phyloP scores from a whole-genome alignment of 1,284 basidiomycete genomes.

The Boletellus deceptivus region DNA sequence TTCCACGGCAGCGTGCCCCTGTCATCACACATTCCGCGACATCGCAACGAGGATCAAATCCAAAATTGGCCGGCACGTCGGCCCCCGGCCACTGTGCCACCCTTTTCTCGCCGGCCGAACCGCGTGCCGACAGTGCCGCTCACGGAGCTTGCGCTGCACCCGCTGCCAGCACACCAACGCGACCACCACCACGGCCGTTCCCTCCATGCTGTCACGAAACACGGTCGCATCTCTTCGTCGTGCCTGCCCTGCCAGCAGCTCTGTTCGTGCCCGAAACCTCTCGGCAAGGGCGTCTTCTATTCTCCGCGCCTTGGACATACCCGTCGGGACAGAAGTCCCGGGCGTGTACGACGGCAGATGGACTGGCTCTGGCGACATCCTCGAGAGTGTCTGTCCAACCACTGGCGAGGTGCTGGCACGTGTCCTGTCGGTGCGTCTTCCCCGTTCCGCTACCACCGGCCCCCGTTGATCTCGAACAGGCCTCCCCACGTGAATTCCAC shows the following conservation, averaged over 20 bases:
- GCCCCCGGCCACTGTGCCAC: slow-evolving; percentile 5
- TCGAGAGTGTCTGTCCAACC: slow-evolving; percentile 70
- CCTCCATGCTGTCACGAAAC: slow-evolving; percentile 26
- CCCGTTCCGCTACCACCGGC: not conserved
- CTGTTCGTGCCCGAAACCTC: slow-evolving; percentile 35
- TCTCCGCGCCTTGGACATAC: slow-evolving; percentile 62
- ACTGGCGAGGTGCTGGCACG: slow-evolving; percentile 74
- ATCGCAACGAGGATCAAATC: slow-evolving; percentile 33
- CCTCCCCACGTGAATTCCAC: slow-evolving; percentile 67
- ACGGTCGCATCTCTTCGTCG: slow-evolving; percentile 3
- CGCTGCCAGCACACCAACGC: not conserved
- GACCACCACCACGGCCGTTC: not conserved
- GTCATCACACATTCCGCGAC: slow-evolving; percentile 24
- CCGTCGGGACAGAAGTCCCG: slow-evolving; percentile 48
- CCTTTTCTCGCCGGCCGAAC: slow-evolving; percentile 8
- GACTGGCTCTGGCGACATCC: slow-evolving; percentile 70
- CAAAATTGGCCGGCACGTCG: slow-evolving; percentile 1
- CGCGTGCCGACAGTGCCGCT: not conserved
- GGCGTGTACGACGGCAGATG: slow-evolving; percentile 80
- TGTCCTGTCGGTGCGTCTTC: slow-evolving; percentile 55
- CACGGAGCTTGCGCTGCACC: no score
- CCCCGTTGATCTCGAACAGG: slow-evolving; percentile 36
- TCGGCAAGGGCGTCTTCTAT: slow-evolving; percentile 65
- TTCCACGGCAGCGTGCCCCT: slow-evolving; percentile 34
- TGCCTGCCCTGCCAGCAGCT: no score